Percentiles rank a stretch among this genome's conserved stretches.
These are phyloP conservation scores for Pisolithus microcarpus DNA, from an alignment of 768 basidiomycete species.

Conservation along the genomic window DNA sequence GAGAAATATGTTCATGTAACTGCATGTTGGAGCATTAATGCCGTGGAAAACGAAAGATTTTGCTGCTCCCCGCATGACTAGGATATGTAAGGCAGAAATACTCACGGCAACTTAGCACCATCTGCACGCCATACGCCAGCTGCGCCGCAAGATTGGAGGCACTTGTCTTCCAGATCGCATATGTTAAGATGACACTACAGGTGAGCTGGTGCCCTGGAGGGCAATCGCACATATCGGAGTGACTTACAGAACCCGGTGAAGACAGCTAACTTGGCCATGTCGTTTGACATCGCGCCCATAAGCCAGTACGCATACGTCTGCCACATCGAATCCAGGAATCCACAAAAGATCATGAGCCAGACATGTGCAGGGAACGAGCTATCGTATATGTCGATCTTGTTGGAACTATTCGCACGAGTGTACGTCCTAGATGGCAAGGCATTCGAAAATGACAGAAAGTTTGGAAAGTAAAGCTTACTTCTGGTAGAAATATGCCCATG, in stretches of 20 bases:
- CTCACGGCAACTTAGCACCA: conserved; percentile 55
- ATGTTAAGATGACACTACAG: neutral
- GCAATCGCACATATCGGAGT: neutral
- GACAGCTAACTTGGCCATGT: conserved; percentile 71
- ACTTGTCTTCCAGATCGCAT: conserved; percentile 44
- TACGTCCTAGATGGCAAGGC: conserved; percentile 36
- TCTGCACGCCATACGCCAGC: conserved; percentile 71
- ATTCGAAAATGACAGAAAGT: neutral
- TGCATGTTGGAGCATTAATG: conserved; percentile 2
- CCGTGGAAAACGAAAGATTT: no score
- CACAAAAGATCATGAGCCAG: conserved; percentile 64
- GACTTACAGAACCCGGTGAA: conserved; percentile 76
- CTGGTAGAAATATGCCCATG: conserved; percentile 77
- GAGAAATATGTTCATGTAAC: conserved; percentile 66
- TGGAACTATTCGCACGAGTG: conserved; percentile 42
- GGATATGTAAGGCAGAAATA: conserved; percentile 3
- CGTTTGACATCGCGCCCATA: conserved; percentile 83
- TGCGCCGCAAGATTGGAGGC: conserved; percentile 66
- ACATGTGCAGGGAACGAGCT: conserved; percentile 47
- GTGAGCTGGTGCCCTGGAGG: neutral
- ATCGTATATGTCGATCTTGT: conserved; percentile 55
- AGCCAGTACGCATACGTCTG: conserved; percentile 80
- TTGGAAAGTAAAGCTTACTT: conserved; percentile 33
- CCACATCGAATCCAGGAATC: conserved; percentile 81
- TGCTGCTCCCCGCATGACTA: neutral